These are phyloP conservation scores for Mercurialis annua DNA, from an alignment of 345 rosid genomes.

Conservation along the genomic window DNA sequence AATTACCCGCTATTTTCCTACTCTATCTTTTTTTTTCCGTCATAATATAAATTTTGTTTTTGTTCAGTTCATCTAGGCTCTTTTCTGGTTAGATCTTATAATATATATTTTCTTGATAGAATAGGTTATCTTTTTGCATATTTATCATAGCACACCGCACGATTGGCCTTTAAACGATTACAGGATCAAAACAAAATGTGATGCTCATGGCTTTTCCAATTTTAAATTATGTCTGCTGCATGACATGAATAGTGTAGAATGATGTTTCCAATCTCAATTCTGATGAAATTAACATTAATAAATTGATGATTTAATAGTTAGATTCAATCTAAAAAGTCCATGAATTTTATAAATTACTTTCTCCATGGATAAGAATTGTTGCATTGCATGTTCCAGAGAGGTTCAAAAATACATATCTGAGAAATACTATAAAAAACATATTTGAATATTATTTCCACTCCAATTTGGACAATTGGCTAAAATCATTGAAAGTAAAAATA, in stretches of 20 bases:
- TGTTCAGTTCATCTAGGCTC: constrained; percentile 11
- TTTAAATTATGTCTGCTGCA: not conserved
- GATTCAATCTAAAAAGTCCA: no score
- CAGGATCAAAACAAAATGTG: not conserved
- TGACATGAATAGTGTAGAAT: not conserved
- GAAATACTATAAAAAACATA: no score
- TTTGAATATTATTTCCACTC: no score
- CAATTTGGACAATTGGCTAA: no score
- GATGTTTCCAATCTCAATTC: not conserved
- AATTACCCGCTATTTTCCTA: no score
- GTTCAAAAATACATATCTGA: not conserved
- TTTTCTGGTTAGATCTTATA: not conserved
- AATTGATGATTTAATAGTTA: no score
- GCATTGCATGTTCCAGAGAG: no score
- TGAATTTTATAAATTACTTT: no score
- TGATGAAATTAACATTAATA: not conserved
- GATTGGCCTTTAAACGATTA: not conserved
- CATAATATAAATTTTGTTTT: no score
- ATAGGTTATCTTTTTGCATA: constrained; percentile 12
- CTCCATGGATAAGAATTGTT: no score
- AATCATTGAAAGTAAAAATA: no score
- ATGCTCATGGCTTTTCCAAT: not conserved
- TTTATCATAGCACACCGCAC: not conserved
- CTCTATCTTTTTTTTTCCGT: no score
- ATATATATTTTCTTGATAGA: not conserved